Evolutionary conservation across 2,329 filamentous ascomycete genomes (phyloP).

Genomic region (Apiospora aurea): DNA sequence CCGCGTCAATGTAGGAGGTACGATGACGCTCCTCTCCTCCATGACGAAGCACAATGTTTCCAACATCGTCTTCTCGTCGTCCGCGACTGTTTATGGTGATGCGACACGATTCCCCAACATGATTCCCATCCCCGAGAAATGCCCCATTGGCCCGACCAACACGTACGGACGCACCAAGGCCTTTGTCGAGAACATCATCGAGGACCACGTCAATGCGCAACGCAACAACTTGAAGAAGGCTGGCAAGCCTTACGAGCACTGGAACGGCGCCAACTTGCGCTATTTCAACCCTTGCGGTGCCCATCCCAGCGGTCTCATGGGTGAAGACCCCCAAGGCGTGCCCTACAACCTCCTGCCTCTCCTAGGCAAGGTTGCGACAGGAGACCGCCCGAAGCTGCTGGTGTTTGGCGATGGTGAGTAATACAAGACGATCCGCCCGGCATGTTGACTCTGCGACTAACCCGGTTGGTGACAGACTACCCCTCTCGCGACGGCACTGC

Average conservation of each 20-base stretch:
- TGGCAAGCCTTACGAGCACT: slow-evolving; percentile 78
- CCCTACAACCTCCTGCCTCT: slow-evolving; percentile 96
- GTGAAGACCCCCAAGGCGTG: slow-evolving; percentile 94
- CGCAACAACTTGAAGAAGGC: slow-evolving; percentile 82
- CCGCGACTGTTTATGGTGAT: slow-evolving; percentile 97
- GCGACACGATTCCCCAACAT: slow-evolving; percentile 95
- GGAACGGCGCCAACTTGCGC: slow-evolving; percentile 90
- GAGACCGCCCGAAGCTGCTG: slow-evolving; percentile 90
- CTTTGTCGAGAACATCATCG: slow-evolving; percentile 89
- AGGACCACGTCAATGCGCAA: slow-evolving; percentile 87
- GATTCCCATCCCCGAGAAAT: slow-evolving; percentile 98
- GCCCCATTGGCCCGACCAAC: slow-evolving; percentile 95
- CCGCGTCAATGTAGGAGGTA: slow-evolving; percentile 93
- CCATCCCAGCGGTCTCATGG: slow-evolving; percentile 96
- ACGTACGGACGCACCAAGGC: slow-evolving; percentile 97
- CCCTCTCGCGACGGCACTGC: slow-evolving; percentile 87
- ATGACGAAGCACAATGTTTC: slow-evolving; percentile 91
- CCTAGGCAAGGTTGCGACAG: slow-evolving; percentile 93
- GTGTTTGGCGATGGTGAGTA: slow-evolving; percentile 91
- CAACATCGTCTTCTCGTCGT: slow-evolving; percentile 99
- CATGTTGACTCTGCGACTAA: slow-evolving; percentile 12
- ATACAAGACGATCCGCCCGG: neutral
- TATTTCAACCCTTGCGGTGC: slow-evolving; percentile 98
- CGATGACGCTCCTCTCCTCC: slow-evolving; percentile 81
- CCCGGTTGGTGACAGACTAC: slow-evolving; percentile 71